phyloP scores from a whole-genome alignment of 495 filamentous ascomycete species.

The Penicillium pulvis region DNA sequence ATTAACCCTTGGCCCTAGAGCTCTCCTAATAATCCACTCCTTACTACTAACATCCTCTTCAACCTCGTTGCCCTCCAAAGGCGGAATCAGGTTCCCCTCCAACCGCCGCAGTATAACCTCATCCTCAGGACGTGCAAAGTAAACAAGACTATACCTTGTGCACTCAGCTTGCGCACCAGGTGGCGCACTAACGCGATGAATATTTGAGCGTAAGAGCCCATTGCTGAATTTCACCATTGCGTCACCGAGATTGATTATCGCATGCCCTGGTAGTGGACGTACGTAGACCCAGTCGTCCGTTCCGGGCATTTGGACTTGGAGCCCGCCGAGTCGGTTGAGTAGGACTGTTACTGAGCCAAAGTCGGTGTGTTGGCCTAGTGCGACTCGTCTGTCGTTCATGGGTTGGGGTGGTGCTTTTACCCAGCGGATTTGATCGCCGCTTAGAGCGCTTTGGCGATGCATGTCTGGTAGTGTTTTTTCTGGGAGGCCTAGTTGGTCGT shows the following conservation, averaged over 20 bases:
- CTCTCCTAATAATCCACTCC: constrained; percentile 53
- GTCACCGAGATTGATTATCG: constrained; percentile 68
- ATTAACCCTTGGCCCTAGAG: constrained; percentile 39
- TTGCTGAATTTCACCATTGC: constrained; percentile 65
- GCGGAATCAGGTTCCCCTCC: constrained; percentile 35
- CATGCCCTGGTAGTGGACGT: constrained; percentile 55
- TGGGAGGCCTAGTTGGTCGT: constrained; percentile 51
- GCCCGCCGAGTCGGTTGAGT: constrained; percentile 61
- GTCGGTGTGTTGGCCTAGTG: constrained; percentile 54
- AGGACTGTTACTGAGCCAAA: constrained; percentile 59
- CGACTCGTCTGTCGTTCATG: constrained; percentile 37
- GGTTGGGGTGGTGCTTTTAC: constrained; percentile 50
- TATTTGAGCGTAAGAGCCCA: constrained; percentile 60
- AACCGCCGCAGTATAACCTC: constrained; percentile 51
- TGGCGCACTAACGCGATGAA: constrained; percentile 62
- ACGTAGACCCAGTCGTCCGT: constrained; percentile 62
- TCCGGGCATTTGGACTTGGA: constrained; percentile 55
- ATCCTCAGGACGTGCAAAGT: constrained; percentile 63
- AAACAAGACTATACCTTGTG: constrained; percentile 61
- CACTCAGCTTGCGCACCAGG: constrained; percentile 54
- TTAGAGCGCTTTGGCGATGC: constrained; percentile 50
- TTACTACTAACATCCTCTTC: constrained; percentile 46
- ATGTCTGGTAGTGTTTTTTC: constrained; percentile 46
- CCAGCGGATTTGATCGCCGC: constrained; percentile 63
- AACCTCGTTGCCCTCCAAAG: constrained; percentile 36